Evolutionary conservation across 148 eudicot genomes (phyloP), one percentile per base, ranked within the genome.

Genomic region (Arctostaphylos glauca): DNA sequence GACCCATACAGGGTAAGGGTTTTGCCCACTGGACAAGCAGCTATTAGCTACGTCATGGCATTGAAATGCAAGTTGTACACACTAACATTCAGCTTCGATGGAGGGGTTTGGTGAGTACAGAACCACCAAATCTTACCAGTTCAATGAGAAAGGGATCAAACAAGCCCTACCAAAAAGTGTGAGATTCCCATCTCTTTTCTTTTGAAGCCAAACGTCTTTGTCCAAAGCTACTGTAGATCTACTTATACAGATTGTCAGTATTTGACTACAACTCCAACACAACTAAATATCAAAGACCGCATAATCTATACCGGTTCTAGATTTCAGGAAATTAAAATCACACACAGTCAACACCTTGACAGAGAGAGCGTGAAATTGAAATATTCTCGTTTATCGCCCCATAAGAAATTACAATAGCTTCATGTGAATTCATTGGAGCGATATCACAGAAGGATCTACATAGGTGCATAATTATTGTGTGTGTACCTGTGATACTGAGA

Each of bases 401-500:
- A 38, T 10, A 31, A 31, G 10, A 53, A 66, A 25, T 66, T 25
- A 54, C 80, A 77, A 53, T 54, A 41, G 64, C 3, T 44, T 25
- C 44, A 52, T 23, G 59, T 14, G 46, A 76, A 44, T 76, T 74
- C 18, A 74, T 9, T 52, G 9, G 78, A 14, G 44, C 9, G 23
- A 10, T 66, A 66, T 3, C 43, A 25, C 43, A 66, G 31, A 66
- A 25, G 6, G 16, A 66, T 12, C 43, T 66, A 25, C 5, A 66
- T 8, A 66, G 71, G 43, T 10, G 43, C 15, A 6, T 23, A 31
- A 25, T 38, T 49, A 10, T 52, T 52, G 43, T 5, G 43, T 19
- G 1, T 13, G 49, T 87, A 92, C 97, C 96, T 41, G 88, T 83
- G 83, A 94, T 86, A 60, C 93, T 86, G 86, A 94, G 95, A 79